A percentile compares a stretch with the other conserved stretches of the same genome.
Evolutionary conservation across 768 basidiomycete species (phyloP).

Genomic region (Leccinellum albellum): DNA sequence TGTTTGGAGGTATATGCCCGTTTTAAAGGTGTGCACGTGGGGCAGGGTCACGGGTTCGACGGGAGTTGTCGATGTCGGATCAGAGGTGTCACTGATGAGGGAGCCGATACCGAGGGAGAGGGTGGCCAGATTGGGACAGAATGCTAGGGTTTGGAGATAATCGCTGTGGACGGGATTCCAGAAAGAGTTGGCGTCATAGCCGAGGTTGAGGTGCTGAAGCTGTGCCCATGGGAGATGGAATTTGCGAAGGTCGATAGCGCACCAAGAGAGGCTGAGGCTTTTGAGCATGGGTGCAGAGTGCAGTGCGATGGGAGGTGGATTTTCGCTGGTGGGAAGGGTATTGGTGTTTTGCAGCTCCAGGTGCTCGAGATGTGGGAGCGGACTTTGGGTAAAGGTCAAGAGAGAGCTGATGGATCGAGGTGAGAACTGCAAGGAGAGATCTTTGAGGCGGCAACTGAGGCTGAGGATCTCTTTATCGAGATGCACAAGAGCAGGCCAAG

Average conservation of each 20-base stretch:
- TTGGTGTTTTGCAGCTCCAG: slow-evolving; percentile 28
- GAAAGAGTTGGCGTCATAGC: slow-evolving; percentile 26
- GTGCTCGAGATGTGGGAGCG: slow-evolving; percentile 21
- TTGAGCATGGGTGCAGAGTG: slow-evolving; percentile 27
- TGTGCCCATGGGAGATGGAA: slow-evolving; percentile 30
- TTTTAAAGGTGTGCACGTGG: slow-evolving; percentile 27
- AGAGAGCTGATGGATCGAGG: slow-evolving; percentile 24
- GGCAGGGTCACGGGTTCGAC: slow-evolving; percentile 24
- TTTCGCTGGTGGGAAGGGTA: slow-evolving; percentile 21
- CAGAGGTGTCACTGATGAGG: slow-evolving; percentile 8
- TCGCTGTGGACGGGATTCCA: slow-evolving; percentile 31
- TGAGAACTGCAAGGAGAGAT: slow-evolving; percentile 20
- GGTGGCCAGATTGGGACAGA: slow-evolving; percentile 25
- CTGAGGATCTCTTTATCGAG: slow-evolving; percentile 30
- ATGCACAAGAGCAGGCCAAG: slow-evolving; percentile 26
- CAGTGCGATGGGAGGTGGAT: slow-evolving; percentile 22
- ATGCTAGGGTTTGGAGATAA: slow-evolving; percentile 22
- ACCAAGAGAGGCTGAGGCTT: slow-evolving; percentile 28
- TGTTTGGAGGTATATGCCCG: slow-evolving; percentile 26
- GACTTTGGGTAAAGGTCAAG: slow-evolving; percentile 26
- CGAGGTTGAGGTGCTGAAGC: slow-evolving; percentile 25
- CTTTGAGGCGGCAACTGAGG: slow-evolving; percentile 19
- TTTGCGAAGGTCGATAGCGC: slow-evolving; percentile 22
- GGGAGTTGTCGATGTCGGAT: slow-evolving; percentile 5
- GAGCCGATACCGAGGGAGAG: slow-evolving; percentile 28